Conservation (phyloP, 1,284 basidiomycete genomes). For the Tilletiopsis washingtonensis region DNA sequence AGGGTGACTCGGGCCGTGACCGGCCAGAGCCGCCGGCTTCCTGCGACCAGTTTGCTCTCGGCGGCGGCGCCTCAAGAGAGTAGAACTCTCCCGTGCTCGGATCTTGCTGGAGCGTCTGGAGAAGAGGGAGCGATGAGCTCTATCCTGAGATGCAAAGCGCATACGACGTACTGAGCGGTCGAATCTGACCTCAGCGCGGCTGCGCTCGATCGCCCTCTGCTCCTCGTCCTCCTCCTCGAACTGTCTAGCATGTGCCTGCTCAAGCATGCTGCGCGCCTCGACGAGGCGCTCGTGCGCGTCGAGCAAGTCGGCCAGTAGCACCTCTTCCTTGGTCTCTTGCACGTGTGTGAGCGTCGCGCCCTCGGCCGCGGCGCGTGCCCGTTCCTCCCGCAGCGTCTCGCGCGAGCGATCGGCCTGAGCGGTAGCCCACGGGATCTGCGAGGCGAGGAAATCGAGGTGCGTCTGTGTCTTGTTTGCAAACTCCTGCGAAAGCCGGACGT, state of each 20-base stretch:
- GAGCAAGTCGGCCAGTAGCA: conserved; percentile 25
- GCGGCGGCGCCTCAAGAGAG: conserved; percentile 6
- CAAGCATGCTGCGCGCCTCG: conserved; percentile 14
- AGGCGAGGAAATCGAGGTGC: conserved; percentile 21
- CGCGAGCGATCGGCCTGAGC: conserved; percentile 20
- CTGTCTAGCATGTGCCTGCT: conserved; percentile 14
- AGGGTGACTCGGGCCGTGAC: conserved; percentile 8
- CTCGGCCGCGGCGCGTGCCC: conserved; percentile 1
- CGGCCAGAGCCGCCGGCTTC: conserved; percentile 1
- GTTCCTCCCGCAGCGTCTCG: not conserved
- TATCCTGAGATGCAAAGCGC: too few species aligned
- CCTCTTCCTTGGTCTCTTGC: conserved; percentile 19
- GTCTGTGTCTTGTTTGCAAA: conserved; percentile 19
- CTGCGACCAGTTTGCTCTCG: not conserved
- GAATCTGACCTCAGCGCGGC: conserved; percentile 20
- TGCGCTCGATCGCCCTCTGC: conserved; percentile 20
- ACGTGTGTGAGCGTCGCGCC: not conserved
- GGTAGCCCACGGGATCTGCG: conserved; percentile 30
- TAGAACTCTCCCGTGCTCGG: conserved; percentile 15
- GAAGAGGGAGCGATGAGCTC: too few species aligned
- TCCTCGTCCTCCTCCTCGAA: conserved; percentile 28
- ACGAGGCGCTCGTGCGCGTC: conserved; percentile 23
- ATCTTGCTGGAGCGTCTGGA: conserved; percentile 18
- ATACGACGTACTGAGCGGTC: too few species aligned
- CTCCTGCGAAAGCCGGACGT: conserved; percentile 2